These are phyloP conservation scores for Avena eriantha DNA, from an alignment of 176 grass and related monocot genomes.

Conservation along the genomic window DNA sequence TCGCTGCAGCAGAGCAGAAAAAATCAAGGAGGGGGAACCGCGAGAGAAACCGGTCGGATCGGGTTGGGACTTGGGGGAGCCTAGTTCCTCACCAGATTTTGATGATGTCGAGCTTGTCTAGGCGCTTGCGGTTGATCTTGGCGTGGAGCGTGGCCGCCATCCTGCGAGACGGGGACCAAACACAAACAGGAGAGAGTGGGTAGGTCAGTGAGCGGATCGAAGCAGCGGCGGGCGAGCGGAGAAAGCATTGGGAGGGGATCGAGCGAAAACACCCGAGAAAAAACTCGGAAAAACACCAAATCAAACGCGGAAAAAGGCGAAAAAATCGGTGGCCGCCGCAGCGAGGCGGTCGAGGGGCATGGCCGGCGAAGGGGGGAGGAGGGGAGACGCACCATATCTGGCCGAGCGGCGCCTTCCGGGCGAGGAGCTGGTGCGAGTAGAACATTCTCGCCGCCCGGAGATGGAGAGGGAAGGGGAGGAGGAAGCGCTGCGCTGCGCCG, in stretches of 20 bases:
- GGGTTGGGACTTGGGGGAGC: neutral
- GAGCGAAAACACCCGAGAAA: neutral
- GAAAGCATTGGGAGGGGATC: constrained; percentile 3
- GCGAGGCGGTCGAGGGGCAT: neutral
- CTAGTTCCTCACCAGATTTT: constrained; percentile 69
- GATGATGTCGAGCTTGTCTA: constrained; percentile 90
- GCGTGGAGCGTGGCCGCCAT: constrained; percentile 92
- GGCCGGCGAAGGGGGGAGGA: neutral
- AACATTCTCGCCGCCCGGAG: constrained; percentile 55
- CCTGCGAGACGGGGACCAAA: constrained; percentile 41
- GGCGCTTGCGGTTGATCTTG: constrained; percentile 83
- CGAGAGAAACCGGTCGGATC: neutral
- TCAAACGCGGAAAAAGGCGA: neutral
- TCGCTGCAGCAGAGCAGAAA: constrained; percentile 51
- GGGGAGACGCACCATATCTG: constrained; percentile 74
- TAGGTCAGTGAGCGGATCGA: neutral
- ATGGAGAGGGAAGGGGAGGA: neutral
- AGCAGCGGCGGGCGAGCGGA: neutral
- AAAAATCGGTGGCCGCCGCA: neutral
- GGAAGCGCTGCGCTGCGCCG: neutral
- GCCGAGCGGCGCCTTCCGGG: constrained; percentile 83
- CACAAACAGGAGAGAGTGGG: neutral
- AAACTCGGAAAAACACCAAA: neutral
- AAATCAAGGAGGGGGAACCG: no score
- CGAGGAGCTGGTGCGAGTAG: constrained; percentile 93